Evolutionary conservation across 176 grass and related monocot genomes (phyloP).

Genomic region (Calamus simplicifolius): DNA sequence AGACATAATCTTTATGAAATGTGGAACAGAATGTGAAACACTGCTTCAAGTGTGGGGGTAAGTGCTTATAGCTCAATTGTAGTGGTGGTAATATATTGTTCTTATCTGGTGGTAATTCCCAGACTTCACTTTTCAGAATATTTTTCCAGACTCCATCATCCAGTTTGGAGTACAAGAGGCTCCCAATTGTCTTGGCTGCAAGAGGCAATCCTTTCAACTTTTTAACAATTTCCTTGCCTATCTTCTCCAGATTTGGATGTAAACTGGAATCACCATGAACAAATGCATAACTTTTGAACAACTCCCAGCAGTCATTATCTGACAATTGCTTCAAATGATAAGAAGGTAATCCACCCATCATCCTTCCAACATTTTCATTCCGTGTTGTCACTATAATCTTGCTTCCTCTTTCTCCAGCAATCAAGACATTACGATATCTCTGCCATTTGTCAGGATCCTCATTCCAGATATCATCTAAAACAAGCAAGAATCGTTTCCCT

Average conservation of each 20-base stretch:
- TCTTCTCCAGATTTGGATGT: slow-evolving; percentile 48
- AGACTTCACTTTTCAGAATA: slow-evolving; percentile 68
- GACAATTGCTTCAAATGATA: slow-evolving; percentile 51
- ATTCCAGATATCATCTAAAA: slow-evolving; percentile 83
- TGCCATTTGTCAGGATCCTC: slow-evolving; percentile 55
- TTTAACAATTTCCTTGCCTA: slow-evolving; percentile 68
- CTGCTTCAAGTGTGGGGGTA: slow-evolving; percentile 50
- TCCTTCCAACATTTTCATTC: slow-evolving; percentile 47
- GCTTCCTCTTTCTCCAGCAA: slow-evolving; percentile 37
- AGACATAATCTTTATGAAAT: slow-evolving; percentile 72
- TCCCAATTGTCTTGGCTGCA: slow-evolving; percentile 62
- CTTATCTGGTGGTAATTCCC: slow-evolving; percentile 54
- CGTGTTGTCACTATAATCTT: slow-evolving; percentile 61
- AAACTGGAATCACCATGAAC: slow-evolving; percentile 28
- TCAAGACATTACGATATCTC: slow-evolving; percentile 36
- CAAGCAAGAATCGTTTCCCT: slow-evolving; percentile 59
- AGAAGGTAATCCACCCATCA: slow-evolving; percentile 33
- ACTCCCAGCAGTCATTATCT: slow-evolving; percentile 55
- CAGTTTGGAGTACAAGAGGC: slow-evolving; percentile 41
- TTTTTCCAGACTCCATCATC: slow-evolving; percentile 52
- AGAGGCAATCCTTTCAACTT: slow-evolving; percentile 77
- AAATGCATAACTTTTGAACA: slow-evolving; percentile 80
- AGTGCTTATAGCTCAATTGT: slow-evolving; percentile 63
- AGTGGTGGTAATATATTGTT: slow-evolving; percentile 78
- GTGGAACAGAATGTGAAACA: slow-evolving; percentile 79